Evolutionary conservation across 169 alveolate genomes (phyloP), one percentile per base, ranked within the genome.

Genomic region (Eimeria falciformis): DNA sequence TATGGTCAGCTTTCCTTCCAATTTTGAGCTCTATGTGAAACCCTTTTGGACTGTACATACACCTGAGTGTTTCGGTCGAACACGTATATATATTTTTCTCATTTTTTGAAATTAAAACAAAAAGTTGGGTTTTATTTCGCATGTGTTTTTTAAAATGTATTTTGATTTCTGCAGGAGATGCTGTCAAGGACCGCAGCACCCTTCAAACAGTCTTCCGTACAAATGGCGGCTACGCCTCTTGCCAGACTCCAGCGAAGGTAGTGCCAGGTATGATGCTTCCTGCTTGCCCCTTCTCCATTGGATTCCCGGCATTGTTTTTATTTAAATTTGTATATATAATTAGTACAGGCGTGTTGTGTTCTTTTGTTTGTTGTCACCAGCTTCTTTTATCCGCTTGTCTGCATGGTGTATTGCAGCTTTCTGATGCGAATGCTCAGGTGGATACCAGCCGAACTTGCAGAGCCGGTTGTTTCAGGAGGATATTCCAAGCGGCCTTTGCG

Each of bases 401-500:
- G n/a, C n/a, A n/a, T n/a, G n/a, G n/a, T n/a, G n/a, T n/a, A n/a
- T n/a, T n/a, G n/a, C n/a, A n/a, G n/a, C n/a, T n/a, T n/a, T n/a
- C n/a, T n/a, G n/a, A n/a, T n/a, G n/a, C n/a, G n/a, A n/a, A n/a
- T n/a, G n/a, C n/a, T n/a, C 92, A 90, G 93, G 93, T 3, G 94
- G 94, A 25, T 90, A 7, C 65, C 33, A 53, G 21, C 94, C 94
- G 2, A 50, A 27, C n/a, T 37, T 90, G 46, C 27, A 46, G 43
- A 27, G 73, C 46, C 90, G 94, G 12, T 43, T 90, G n/a, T 78
- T 90, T 33, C 40, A 23, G 9, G 94, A 90, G 27, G 94, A 90
- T 47, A 29, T 90, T 3, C 94, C 94, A 37, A 77, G 29, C 85
- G 94, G 94, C 21, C 37, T 90, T 65, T 90, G 94, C 47, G 91